Percentiles rank a stretch among this genome's conserved stretches.
These are phyloP conservation scores for Chytriomyces hyalinus DNA, from an alignment of 192 early-diverging fungal species.

Conservation along the genomic window DNA sequence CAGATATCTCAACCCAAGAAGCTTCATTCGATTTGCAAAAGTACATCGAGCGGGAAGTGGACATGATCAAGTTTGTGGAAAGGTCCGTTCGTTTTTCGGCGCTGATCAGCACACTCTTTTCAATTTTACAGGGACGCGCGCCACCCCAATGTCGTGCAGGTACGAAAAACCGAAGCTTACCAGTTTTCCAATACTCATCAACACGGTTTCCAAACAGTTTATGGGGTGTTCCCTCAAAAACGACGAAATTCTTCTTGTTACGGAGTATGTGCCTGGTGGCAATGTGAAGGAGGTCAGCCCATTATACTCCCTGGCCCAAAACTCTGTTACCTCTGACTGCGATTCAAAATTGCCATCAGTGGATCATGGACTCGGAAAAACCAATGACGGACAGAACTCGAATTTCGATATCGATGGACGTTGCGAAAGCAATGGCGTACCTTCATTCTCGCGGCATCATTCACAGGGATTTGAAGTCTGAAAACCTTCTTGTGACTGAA, in stretches of 20 bases:
- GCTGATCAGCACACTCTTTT: neutral
- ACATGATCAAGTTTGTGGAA: conserved; percentile 41
- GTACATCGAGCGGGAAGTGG: conserved; percentile 51
- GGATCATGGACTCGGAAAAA: conserved; percentile 38
- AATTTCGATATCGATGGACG: conserved; percentile 50
- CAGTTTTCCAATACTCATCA: neutral
- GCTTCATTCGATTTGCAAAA: conserved; percentile 46
- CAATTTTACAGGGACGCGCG: conserved; percentile 38
- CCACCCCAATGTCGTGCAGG: conserved; percentile 56
- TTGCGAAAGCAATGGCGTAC: conserved; percentile 51
- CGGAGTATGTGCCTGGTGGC: conserved; percentile 52
- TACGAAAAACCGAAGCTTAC: neutral
- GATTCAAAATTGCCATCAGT: conserved; percentile 15
- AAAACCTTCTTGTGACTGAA: conserved; percentile 53
- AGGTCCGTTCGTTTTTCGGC: neutral
- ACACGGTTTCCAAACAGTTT: conserved; percentile 36
- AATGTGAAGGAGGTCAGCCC: conserved; percentile 46
- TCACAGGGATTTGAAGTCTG: conserved; percentile 52
- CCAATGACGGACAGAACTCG: conserved; percentile 32
- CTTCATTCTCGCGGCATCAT: conserved; percentile 52
- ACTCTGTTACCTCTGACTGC: neutral
- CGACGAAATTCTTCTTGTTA: conserved; percentile 47
- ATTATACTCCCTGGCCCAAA: neutral
- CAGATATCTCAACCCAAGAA: conserved; percentile 45
- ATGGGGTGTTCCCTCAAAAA: conserved; percentile 49